Evolutionary conservation across 305 asterid species (phyloP), one percentile per base, ranked within the genome.

Genomic region (Nicotiana rustica): DNA sequence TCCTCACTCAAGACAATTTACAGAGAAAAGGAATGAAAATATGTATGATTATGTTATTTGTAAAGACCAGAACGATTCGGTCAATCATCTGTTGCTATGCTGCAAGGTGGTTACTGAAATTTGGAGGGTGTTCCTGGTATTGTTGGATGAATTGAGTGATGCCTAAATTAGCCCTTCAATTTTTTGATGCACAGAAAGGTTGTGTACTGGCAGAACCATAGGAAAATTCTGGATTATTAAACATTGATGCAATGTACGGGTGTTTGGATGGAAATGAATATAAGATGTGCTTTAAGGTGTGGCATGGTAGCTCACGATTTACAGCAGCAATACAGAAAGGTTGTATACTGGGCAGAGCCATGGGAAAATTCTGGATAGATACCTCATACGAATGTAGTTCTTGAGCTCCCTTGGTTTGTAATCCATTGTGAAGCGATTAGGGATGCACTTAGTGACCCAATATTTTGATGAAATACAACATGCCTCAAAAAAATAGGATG

Each of bases 111-210:
- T 71, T 73, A 73, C 38, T 73, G 62, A 47, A 47, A 49, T 21
- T 25, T 47, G 25, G 79, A 49, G 62, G 59, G 21, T 47, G 79
- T 73, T 73, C 41, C 62, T 73, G 21, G 19, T 73, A 47, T 19
- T 49, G 49, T 73, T 73, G 41, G 79, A 73, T 47, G 62, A 47
- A 19, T 14, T 21, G 61, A 25, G 15, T 13, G 21, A 29, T 73
- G 62, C 21, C 29, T 9, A 71, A 71, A 47, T 71, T 13, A 29
- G 31, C 31, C 0, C 17, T 49, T 75, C 44, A 60, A 25, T 35
- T 75, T 71, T 52, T 73, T 73, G 78, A 75, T 25, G 19, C 64
- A 25, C 15, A 52, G 79, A 52, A 60, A 49, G 17, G 60, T 75
- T 52, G 25, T 75, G 15, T 44, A 71, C 38, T 21, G 19, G 61